Evolutionary conservation across 2,329 filamentous ascomycete genomes (phyloP).

Genomic region (Pseudodiploospora longispora): DNA sequence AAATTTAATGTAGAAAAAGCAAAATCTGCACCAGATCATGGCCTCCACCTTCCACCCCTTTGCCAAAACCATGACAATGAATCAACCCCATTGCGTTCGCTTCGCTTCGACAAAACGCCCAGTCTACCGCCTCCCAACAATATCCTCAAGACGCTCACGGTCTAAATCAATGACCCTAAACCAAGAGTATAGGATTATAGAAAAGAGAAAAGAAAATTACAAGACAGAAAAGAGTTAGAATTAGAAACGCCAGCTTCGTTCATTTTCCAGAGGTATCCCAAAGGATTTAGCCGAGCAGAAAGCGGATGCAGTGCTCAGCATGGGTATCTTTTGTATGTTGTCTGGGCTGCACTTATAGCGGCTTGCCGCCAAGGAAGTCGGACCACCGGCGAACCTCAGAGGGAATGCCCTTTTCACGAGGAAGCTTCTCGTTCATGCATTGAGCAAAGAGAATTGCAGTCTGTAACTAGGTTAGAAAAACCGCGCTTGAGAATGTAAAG

Average conservation of each 20-base stretch:
- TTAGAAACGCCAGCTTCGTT: neutral
- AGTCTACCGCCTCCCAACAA: too few relatives aligned
- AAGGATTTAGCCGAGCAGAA: neutral
- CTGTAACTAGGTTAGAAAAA: conserved; percentile 34
- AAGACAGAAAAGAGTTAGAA: neutral
- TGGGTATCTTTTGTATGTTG: neutral
- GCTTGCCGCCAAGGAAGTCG: conserved; percentile 85
- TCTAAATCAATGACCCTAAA: too few relatives aligned
- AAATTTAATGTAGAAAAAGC: neutral
- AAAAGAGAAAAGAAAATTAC: neutral
- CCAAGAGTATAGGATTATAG: neutral
- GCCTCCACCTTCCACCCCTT: too few relatives aligned
- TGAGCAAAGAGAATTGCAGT: conserved; percentile 92
- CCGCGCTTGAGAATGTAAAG: conserved; percentile 8
- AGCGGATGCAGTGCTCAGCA: neutral
- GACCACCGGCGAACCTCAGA: conserved; percentile 90
- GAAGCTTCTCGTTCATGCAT: conserved; percentile 96
- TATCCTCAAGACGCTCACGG: too few relatives aligned
- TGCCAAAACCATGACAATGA: too few relatives aligned
- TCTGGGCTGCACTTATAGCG: conserved; percentile 45
- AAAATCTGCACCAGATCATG: too few relatives aligned
- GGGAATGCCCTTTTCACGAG: conserved; percentile 79
- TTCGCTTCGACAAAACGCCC: too few relatives aligned
- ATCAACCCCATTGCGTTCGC: too few relatives aligned
- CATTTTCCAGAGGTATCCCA: too few relatives aligned